phyloP scores from a whole-genome alignment of 805 yeast species.

The Komagataella kurtzmanii region DNA sequence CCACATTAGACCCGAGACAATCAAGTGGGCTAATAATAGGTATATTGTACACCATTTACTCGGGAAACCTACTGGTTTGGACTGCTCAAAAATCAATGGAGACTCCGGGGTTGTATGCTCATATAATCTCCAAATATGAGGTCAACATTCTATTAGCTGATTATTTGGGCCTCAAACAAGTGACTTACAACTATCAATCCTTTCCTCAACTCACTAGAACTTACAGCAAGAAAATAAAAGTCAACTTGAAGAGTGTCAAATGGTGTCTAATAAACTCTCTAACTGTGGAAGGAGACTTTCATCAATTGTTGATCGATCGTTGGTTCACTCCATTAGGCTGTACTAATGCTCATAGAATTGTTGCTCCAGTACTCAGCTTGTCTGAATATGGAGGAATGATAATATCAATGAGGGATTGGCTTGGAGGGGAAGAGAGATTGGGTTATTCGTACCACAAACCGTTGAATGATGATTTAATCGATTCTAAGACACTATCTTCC shows the following conservation, averaged over 20 bases:
- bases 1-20: conserved; percentile 56
- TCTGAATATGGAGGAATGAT: conserved; percentile 96
- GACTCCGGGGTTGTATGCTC: conserved; percentile 78
- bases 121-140: conserved; percentile 53
- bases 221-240: conserved; percentile 58
- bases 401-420: conserved; percentile 83
- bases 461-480: conserved; percentile 21
- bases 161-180: conserved; percentile 78
- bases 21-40: conserved; percentile 84
- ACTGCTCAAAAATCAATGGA: conserved; percentile 63
- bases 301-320: conserved; percentile 76
- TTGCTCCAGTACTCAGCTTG: conserved; percentile 79
- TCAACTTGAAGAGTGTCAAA: conserved; percentile 65
- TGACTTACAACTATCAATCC: conserved; percentile 84
- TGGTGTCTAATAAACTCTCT: conserved; percentile 87
- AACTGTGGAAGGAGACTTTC: conserved; percentile 86
- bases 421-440: conserved; percentile 53
- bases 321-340: conserved; percentile 91
- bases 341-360: conserved; percentile 54
- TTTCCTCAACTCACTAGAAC: conserved; percentile 78
- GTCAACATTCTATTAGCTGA: conserved; percentile 75
- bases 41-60: conserved; percentile 62
- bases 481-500: conserved; percentile 8
- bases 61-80: conserved; percentile 77
- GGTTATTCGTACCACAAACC: conserved; percentile 32